Percentiles rank a stretch among this genome's conserved stretches.
Evolutionary conservation across 2,329 filamentous ascomycete species (phyloP).

Genomic region (Cordyceps fumosorosea): DNA sequence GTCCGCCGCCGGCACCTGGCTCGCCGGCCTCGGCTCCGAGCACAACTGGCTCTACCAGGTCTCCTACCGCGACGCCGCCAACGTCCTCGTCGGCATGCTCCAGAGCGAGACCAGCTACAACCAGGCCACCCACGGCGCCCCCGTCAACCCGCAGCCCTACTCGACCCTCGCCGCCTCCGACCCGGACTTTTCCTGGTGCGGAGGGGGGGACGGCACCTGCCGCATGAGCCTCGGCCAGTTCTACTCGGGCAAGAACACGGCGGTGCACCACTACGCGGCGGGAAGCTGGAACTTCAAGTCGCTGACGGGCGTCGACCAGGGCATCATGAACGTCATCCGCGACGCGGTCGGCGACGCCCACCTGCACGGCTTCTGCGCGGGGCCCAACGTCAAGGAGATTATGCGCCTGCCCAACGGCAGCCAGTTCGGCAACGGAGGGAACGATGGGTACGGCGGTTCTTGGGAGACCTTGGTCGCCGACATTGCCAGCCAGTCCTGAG

Average conservation of each 20-base stretch:
- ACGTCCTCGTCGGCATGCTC: conserved; percentile 43
- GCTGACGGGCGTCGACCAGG: conserved; percentile 15
- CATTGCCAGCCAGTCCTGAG: conserved; percentile 16
- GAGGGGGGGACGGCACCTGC: conserved; percentile 28
- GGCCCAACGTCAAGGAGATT: conserved; percentile 13
- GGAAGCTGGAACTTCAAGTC: conserved; percentile 9
- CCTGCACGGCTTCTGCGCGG: conserved; percentile 15
- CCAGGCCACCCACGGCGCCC: conserved; percentile 27
- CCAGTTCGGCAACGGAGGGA: conserved; percentile 15
- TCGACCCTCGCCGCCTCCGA: conserved; percentile 30
- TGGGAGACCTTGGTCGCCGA: conserved; percentile 16
- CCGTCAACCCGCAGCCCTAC: conserved; percentile 32
- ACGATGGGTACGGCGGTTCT: conserved; percentile 16
- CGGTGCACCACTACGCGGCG: conserved; percentile 7
- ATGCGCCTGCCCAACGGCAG: conserved; percentile 15
- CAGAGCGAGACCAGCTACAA: conserved; percentile 47
- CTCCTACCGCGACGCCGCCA: conserved; percentile 41
- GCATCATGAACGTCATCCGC: conserved; percentile 18
- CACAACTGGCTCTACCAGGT: conserved; percentile 55
- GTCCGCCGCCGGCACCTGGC: conserved; percentile 43
- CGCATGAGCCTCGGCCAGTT: conserved; percentile 37
- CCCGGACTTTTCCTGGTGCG: conserved; percentile 36
- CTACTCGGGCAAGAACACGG: conserved; percentile 26
- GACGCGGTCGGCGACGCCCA: conserved; percentile 11
- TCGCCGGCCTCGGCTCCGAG: conserved; percentile 41